Evolutionary conservation across 148 eudicot genomes (phyloP).

Genomic region (Cornus controversa): DNA sequence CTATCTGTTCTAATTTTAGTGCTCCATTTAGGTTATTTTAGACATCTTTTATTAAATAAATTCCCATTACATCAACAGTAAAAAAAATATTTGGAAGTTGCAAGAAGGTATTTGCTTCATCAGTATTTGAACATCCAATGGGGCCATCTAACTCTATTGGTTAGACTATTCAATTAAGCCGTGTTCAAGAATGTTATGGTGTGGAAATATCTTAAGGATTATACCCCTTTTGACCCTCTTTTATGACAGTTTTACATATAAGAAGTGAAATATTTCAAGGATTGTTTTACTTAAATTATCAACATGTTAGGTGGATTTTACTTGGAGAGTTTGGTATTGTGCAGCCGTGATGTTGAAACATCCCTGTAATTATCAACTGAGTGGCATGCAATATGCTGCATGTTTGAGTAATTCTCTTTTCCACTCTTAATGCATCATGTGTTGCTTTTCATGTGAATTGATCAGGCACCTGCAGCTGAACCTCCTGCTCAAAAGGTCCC

Average conservation of each 20-base stretch:
- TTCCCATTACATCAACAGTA: too few relatives aligned
- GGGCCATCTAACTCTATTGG: too few relatives aligned
- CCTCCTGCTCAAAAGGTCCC: constrained; percentile 32
- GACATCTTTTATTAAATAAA: too few relatives aligned
- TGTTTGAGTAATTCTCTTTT: not conserved
- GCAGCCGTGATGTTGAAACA: not conserved
- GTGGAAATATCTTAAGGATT: too few relatives aligned
- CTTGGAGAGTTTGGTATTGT: not conserved
- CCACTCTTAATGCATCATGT: not conserved
- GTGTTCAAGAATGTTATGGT: too few relatives aligned
- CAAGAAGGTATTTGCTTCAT: too few relatives aligned
- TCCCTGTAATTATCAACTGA: not conserved
- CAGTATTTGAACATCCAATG: too few relatives aligned
- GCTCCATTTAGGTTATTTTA: not conserved
- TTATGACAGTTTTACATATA: too few relatives aligned
- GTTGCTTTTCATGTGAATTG: not conserved
- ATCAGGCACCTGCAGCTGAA: constrained; percentile 43
- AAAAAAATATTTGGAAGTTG: too few relatives aligned
- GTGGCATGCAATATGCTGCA: not conserved
- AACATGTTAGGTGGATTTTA: not conserved
- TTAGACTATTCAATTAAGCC: too few relatives aligned
- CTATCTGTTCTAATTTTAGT: not conserved
- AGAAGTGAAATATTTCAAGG: not conserved
- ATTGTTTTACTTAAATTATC: not conserved
- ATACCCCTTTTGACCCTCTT: too few relatives aligned